Evolutionary conservation across 805 yeast species (phyloP), one percentile per base, ranked within the genome.

Genomic region (Cyberlindnera samutprakarnensis): DNA sequence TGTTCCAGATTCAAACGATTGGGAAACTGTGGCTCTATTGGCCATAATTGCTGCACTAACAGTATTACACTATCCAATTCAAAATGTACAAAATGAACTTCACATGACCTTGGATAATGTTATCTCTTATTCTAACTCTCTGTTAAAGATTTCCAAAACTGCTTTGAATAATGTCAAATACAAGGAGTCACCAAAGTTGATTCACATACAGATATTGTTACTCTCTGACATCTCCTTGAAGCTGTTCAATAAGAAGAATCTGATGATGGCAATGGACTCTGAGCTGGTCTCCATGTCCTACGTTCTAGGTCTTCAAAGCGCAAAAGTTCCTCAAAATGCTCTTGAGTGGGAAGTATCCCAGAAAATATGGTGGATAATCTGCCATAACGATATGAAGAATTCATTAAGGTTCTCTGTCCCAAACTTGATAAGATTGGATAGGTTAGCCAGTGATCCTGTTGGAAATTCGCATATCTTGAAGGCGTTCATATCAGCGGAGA

Each of bases 271-370:
- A 1, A 33, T 43, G 29, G 42, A 39, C 21, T 44, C 49, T 4
- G 48, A 46, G 19, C 26, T 46, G 21, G 46, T 44, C 11, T 37
- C 51, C 14, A 39, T 46, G 42, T 41, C 48, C 1, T 46, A 46
- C 18, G 36, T 37, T 7, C 34, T 46, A 9, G 44, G 44, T 1
- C 20, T 46, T 6, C 51, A 46, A 23, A 38, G 41, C 3, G 35
- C 35, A 17, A 35, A 37, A 21, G 43, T 39, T 7, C 48, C 49
- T 2, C 39, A 44, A 22, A 43, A 43, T 18, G 27, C 42, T 2
- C 23, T 43, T 15, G 51, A 46, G 14, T 15, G 37, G 14, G 48
- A 45, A 19, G 23, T 31, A 3, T 26, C 43, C 5, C 42, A 42
- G 11, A 37, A 32, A 23, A 25, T 43, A 1, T 47, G 51, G 51